Evolutionary conservation across 768 basidiomycete genomes (phyloP).

Genomic region (Pleurotus djamor): DNA sequence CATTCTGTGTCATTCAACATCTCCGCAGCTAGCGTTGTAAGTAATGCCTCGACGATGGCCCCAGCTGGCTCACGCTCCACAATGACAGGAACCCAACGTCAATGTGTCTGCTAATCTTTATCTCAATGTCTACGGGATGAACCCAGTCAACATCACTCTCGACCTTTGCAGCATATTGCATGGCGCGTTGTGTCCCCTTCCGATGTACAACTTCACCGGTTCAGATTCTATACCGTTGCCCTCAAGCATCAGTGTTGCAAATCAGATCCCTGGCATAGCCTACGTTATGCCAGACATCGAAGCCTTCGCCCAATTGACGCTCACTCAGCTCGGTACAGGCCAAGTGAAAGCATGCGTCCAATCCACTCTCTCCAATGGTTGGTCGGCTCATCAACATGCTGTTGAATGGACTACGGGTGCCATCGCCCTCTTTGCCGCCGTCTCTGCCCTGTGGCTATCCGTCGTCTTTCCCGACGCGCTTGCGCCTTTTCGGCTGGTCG

Average conservation of each 20-base stretch:
- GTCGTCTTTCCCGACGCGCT: slow-evolving; percentile 46
- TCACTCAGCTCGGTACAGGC: slow-evolving; percentile 68
- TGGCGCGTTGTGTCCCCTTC: slow-evolving; percentile 83
- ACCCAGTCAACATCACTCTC: slow-evolving; percentile 80
- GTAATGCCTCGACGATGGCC: slow-evolving; percentile 24
- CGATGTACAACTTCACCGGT: slow-evolving; percentile 85
- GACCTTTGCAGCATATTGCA: slow-evolving; percentile 78
- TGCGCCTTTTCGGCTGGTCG: slow-evolving; percentile 75
- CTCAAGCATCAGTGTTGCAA: slow-evolving; percentile 49
- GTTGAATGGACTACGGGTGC: slow-evolving; percentile 80
- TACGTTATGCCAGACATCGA: slow-evolving; percentile 91
- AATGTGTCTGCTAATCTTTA: slow-evolving; percentile 82
- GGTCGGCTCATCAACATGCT: slow-evolving; percentile 70
- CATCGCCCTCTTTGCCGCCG: slow-evolving; percentile 57
- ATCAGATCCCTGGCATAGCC: slow-evolving; percentile 72
- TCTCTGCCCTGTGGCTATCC: slow-evolving; percentile 67
- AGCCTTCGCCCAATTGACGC: slow-evolving; percentile 78
- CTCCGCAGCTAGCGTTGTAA: slow-evolving; percentile 81
- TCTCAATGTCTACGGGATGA: slow-evolving; percentile 86
- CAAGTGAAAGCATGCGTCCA: slow-evolving; percentile 86
- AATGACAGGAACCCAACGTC: slow-evolving; percentile 61
- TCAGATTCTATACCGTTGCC: slow-evolving; percentile 69
- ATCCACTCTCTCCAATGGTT: slow-evolving; percentile 89
- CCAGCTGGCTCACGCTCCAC: not conserved
- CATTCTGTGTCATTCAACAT: slow-evolving; percentile 81